Conservation (phyloP, 768 basidiomycete species). For the Saitozyma podzolica region DNA sequence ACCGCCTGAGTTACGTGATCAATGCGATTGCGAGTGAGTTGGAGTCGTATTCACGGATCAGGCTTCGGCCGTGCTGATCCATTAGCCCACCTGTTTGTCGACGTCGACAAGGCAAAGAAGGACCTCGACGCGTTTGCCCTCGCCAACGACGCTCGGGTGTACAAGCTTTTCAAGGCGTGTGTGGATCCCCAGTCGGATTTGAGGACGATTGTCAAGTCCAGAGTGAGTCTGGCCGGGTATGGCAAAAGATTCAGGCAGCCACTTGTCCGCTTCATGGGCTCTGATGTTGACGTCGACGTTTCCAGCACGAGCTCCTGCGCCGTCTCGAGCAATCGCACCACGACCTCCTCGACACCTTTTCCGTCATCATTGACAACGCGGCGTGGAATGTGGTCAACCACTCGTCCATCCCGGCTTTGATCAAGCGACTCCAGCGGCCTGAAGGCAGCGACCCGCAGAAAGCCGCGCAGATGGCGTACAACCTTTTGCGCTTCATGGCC, state of each 20-base stretch:
- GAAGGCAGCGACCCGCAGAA: slow-evolving; percentile 15
- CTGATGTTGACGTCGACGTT: not conserved
- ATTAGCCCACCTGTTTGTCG: slow-evolving; percentile 57
- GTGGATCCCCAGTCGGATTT: slow-evolving; percentile 83
- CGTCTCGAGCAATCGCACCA: slow-evolving; percentile 72
- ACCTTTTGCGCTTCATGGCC: slow-evolving; percentile 58
- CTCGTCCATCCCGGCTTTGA: slow-evolving; percentile 76
- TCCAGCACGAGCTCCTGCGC: slow-evolving; percentile 73
- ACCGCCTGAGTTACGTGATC: slow-evolving; percentile 61
- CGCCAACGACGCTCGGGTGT: slow-evolving; percentile 78
- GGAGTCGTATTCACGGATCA: not conserved
- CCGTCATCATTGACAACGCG: slow-evolving; percentile 66
- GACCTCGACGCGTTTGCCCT: slow-evolving; percentile 82
- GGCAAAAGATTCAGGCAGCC: not conserved
- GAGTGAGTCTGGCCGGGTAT: slow-evolving; percentile 56
- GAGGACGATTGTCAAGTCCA: slow-evolving; percentile 73
- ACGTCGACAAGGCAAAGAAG: slow-evolving; percentile 70
- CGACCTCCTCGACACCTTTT: slow-evolving; percentile 67
- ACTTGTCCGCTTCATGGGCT: not conserved
- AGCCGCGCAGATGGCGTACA: slow-evolving; percentile 19
- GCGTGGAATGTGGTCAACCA: slow-evolving; percentile 76
- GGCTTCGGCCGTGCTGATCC: slow-evolving; percentile 5
- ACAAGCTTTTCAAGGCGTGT: slow-evolving; percentile 77
- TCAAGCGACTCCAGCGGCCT: slow-evolving; percentile 60
- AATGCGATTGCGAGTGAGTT: slow-evolving; percentile 38